Base-by-base conservation (phyloP, 768 basidiomycete genomes). In the Paxillus ammoniavirescens region DNA sequence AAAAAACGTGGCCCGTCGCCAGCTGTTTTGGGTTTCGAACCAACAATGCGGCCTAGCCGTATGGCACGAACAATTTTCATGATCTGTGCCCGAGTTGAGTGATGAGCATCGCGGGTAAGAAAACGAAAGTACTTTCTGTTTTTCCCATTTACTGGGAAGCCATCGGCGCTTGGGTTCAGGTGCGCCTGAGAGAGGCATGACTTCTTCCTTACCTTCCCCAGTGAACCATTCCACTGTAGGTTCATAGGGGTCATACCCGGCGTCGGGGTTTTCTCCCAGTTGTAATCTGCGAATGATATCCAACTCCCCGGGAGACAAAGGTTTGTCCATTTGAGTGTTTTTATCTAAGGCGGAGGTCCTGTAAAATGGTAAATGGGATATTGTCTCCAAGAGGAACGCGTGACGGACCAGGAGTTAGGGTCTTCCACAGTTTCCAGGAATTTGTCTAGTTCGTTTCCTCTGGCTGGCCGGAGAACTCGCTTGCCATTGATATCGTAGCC, bases 51-150 rank as follows among this genome's bases (percentile, higher is more conserved):
- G 33, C 97, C 97, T 77, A 94, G 87, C 8, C 97, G 86, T 64
- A 99, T 98, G 5, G 96, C 96, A 44, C 95, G 93, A 56, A 99
- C 95, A 56, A 98, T 98, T 82, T 98, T 99, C 93, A 99, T 95
- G 60, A 99, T 84, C 95, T 97, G 59, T 31, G 18, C 7, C n/a
- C 33, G 8, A 31, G 30, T 51, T 48, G 42, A 62, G 47, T 44
- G 52, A 23, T n/a, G 49, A 40, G 37, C 47, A 35, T 10, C 36
- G 26, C 41, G 17, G 35, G 31, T 3, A 9, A 31, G 23, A 45
- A 33, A 15, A 42, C 35, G 13, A 15, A 36, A 67, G 50, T 63
- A 93, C 95, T 83, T 99, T 99, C 80, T 97, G 87, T 73, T 97
- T 98, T 74, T 98, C 97, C 97, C 97, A 99, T 76, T 95, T 98